Percentiles rank a stretch among this genome's conserved stretches.
phyloP scores from a whole-genome alignment of 2,329 filamentous ascomycete species.

The Niveomyces coronatus region DNA sequence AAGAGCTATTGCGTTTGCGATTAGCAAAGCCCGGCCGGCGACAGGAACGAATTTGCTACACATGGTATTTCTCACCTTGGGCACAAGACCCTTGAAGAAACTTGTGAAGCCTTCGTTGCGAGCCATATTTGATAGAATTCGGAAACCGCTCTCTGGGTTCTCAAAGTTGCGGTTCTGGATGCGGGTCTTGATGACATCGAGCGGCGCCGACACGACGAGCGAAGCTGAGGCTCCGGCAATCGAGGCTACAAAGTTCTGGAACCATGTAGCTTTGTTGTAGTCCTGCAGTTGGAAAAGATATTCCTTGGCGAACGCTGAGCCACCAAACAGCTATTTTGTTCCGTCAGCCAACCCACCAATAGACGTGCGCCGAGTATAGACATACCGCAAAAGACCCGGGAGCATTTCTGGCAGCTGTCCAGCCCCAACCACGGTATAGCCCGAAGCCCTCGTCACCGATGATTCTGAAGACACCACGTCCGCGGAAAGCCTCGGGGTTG shows the following conservation, averaged over 20 bases:
- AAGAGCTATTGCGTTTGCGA: constrained; percentile 48
- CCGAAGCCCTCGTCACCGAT: constrained; percentile 90
- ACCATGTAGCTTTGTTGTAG: constrained; percentile 92
- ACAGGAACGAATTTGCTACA: no score
- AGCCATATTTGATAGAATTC: constrained; percentile 86
- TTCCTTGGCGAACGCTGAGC: constrained; percentile 94
- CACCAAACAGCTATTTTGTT: constrained; percentile 72
- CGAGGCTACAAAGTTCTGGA: constrained; percentile 94
- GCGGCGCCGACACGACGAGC: constrained; percentile 87
- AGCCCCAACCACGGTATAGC: constrained; percentile 90
- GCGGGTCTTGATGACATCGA: constrained; percentile 96
- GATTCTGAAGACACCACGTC: constrained; percentile 82
- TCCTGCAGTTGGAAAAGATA: constrained; percentile 83
- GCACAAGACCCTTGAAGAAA: constrained; percentile 97
- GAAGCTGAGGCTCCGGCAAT: constrained; percentile 91
- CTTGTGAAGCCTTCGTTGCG: constrained; percentile 74
- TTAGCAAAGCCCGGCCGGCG: no score
- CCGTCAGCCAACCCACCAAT: constrained; percentile 12
- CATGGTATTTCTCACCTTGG: constrained; percentile 71
- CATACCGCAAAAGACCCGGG: constrained; percentile 91
- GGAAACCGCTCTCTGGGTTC: constrained; percentile 88
- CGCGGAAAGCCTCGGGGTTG: constrained; percentile 95
- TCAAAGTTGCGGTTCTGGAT: constrained; percentile 99
- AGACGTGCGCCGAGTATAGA: constrained; percentile 13
- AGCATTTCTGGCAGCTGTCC: constrained; percentile 94